Evolutionary conservation across 2,329 filamentous ascomycete genomes (phyloP), one percentile per base, ranked within the genome.

Genomic region (Pochonia chlamydosporia): DNA sequence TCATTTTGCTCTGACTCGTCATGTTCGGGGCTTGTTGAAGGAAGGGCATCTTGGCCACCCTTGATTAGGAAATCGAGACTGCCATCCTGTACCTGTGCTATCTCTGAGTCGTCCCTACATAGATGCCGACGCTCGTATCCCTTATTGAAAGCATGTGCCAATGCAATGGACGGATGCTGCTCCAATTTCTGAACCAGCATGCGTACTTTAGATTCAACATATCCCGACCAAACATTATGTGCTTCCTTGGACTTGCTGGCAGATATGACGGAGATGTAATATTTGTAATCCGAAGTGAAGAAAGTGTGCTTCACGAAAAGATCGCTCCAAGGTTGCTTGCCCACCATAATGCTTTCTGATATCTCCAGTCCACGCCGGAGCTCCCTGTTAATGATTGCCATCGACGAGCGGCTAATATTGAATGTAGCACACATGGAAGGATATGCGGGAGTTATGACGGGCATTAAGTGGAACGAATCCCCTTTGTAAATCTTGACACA

Each of bases 381-480:
- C 63, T 99, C 93, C 40, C 84, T 78, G 54, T 89, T 80, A 60
- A 99, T 90, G 43, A 96, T 82, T 6, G 79, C 73, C 72, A 90
- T 89, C 2, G 90, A 95, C 1, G 92, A 97, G 54, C 81, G 75
- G 3, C 87, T 91, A 51, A 99, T 85, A 60, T 96, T 97, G 72
- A 95, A 93, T 0, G 93, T 97, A 2, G 93, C 86, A 65, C 93
- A 97, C 91, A 96, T 97, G 43, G 90, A 95, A 3, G 93, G 93
- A 63, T 96, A 97, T 1, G 93, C 91, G 1, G 93, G 93, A 2
- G 93, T 99, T 60, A 99, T 97, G 66, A 99, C 89, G 24, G 93
- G 93, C 93, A 99, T 99, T 44, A 96, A 73, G 66, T 97, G 92
- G 55, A 82, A 87, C 37, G 81, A 80, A 65, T 97, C 93, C 46